These are phyloP conservation scores for Bombardia bombarda DNA, from an alignment of 495 filamentous ascomycete genomes.

Conservation along the genomic window DNA sequence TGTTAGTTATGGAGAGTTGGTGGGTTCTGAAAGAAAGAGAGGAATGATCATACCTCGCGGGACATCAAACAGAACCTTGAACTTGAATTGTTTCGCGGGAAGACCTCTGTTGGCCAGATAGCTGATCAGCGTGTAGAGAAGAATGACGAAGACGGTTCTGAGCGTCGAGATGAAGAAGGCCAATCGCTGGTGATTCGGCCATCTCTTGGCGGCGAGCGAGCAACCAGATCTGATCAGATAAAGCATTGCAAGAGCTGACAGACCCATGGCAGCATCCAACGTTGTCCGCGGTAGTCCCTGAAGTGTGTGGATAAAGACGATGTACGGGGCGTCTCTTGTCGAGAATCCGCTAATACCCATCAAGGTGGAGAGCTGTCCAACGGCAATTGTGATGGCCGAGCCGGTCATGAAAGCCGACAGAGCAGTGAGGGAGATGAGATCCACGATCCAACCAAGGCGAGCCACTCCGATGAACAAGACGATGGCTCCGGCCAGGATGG, in stretches of 20 bases:
- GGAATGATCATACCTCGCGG: constrained; percentile 55
- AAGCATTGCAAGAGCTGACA: constrained; percentile 74
- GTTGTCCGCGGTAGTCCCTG: constrained; percentile 60
- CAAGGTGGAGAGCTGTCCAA: constrained; percentile 78
- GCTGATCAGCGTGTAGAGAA: constrained; percentile 90
- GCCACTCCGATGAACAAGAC: constrained; percentile 73
- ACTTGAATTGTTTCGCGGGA: constrained; percentile 38
- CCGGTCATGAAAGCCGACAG: constrained; percentile 98
- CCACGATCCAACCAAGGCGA: constrained; percentile 85
- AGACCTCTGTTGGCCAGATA: constrained; percentile 65
- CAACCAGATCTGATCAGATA: constrained; percentile 72
- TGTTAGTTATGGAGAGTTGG: constrained; percentile 1
- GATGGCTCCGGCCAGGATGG: constrained; percentile 75
- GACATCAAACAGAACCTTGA: constrained; percentile 66
- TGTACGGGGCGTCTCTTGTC: constrained; percentile 72
- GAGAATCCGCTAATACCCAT: constrained; percentile 77
- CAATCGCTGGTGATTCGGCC: constrained; percentile 59
- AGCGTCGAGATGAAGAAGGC: constrained; percentile 89
- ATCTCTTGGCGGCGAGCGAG: constrained; percentile 57
- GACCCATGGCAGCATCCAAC: constrained; percentile 81
- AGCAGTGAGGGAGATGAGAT: constrained; percentile 85
- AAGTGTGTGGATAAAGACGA: constrained; percentile 79
- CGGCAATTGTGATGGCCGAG: constrained; percentile 82
- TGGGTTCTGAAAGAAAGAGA: not conserved
- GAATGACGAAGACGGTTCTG: constrained; percentile 83